phyloP scores from a whole-genome alignment of 225 moss, liverwort and hornwort genomes.

The Physcomitrellopsis africana region DNA sequence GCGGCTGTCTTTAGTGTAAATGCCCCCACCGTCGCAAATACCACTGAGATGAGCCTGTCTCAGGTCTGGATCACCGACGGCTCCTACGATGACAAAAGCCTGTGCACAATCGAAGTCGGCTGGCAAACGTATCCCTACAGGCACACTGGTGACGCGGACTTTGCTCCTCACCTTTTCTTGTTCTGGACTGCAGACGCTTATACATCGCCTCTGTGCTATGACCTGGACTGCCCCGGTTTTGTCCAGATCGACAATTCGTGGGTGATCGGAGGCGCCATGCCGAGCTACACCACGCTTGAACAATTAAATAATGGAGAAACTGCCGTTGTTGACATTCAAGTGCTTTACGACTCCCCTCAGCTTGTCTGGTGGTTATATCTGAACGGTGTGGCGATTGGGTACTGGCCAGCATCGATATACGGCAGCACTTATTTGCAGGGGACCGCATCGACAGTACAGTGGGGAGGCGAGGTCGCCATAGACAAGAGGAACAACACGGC shows the following conservation, averaged over 20 bases:
- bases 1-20: constrained; percentile 30
- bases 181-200: constrained; percentile 39
- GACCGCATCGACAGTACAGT: background rate
- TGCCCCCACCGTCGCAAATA: constrained; percentile 5
- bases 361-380: constrained; percentile 20
- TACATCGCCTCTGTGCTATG: constrained; percentile 6
- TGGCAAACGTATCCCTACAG: no score
- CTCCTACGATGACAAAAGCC: no score
- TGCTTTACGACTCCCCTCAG: background rate
- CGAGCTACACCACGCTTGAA: background rate
- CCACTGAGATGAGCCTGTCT: constrained; percentile 14
- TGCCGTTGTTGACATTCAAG: background rate
- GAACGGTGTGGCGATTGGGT: background rate
- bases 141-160: background rate
- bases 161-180: constrained; percentile 40
- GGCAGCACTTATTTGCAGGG: background rate
- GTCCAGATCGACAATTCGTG: constrained; percentile 18
- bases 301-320: background rate
- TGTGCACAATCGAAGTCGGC: no score
- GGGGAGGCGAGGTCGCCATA: constrained; percentile 38
- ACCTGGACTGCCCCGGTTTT: constrained; percentile 17
- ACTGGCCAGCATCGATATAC: constrained; percentile 35
- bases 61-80: constrained; percentile 43
- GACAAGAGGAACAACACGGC: fast-evolving
- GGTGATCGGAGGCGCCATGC: constrained; percentile 37